A percentile compares a stretch with the other conserved stretches of the same genome.
Conservation (phyloP, 148 eudicot genomes). For the Gaultheria prostrata region DNA sequence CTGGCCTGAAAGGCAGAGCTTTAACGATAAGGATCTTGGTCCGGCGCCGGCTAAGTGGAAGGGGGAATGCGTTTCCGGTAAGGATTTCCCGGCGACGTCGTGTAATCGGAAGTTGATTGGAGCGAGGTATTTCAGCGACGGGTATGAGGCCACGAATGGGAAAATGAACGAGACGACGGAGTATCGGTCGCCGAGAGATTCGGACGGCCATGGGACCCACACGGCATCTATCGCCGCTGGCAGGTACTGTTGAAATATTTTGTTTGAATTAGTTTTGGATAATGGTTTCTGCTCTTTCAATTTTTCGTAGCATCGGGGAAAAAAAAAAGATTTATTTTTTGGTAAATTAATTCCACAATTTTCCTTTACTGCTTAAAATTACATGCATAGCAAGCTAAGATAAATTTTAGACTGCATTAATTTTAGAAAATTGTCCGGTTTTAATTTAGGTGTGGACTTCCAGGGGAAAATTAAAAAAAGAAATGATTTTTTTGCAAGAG, state of each 20-base stretch:
- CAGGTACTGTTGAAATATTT: slow-evolving; percentile 20
- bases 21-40: slow-evolving; percentile 52
- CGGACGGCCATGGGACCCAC: slow-evolving; percentile 96
- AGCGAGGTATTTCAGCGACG: slow-evolving; percentile 57
- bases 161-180: slow-evolving; percentile 68
- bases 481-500: no score
- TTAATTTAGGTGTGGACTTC: neutral
- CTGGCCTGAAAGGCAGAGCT: slow-evolving; percentile 84
- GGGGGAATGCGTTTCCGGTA: slow-evolving; percentile 46
- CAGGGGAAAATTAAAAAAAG: neutral
- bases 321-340: no score
- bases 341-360: no score
- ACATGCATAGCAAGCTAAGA: no score
- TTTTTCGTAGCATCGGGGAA: no score
- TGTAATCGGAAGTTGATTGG: slow-evolving; percentile 86
- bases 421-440: neutral
- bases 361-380: no score
- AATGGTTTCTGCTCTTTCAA: no score
- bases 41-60: slow-evolving; percentile 67
- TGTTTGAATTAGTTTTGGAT: no score
- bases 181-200: slow-evolving; percentile 60
- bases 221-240: slow-evolving; percentile 97
- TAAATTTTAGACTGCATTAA: no score
- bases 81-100: slow-evolving; percentile 27
- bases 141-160: slow-evolving; percentile 76